Percentiles rank a stretch among this genome's conserved stretches.
Evolutionary conservation across 1,139 yeast species (phyloP).

Genomic region (Tardiomyces depauwii): DNA sequence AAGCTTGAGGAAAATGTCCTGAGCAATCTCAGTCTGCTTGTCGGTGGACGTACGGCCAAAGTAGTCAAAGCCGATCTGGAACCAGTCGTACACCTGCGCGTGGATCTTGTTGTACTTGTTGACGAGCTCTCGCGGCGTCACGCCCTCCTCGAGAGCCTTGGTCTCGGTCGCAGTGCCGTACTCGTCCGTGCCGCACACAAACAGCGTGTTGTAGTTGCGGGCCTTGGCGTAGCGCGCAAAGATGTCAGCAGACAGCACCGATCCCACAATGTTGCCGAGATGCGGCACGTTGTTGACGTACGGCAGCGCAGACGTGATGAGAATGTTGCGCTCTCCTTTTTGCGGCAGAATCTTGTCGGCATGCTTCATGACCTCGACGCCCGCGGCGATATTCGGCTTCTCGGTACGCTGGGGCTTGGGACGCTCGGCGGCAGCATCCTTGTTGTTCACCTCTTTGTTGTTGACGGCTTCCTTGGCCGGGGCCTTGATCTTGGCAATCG

Average conservation of each 20-base stretch:
- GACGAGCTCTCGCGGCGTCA: conserved; percentile 79
- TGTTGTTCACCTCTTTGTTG: neutral
- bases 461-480: neutral
- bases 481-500: neutral
- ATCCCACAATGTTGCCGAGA: conserved; percentile 91
- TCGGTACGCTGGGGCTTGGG: neutral
- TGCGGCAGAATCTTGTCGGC: conserved; percentile 41
- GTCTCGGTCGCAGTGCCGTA: conserved; percentile 99
- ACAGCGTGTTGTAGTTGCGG: conserved; percentile 79
- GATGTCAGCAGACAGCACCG: conserved; percentile 90
- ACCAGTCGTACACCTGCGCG: conserved; percentile 90
- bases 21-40: conserved; percentile 90
- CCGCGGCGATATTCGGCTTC: neutral
- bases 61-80: conserved; percentile 85
- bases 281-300: conserved; percentile 98
- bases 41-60: conserved; percentile 95
- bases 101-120: conserved; percentile 83
- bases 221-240: conserved; percentile 84
- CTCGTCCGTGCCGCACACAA: conserved; percentile 95
- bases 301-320: conserved; percentile 93
- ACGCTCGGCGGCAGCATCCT: neutral
- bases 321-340: conserved; percentile 60
- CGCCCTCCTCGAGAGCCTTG: conserved; percentile 88
- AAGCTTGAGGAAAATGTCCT: conserved; percentile 73
- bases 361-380: neutral